Evolutionary conservation across 1,284 basidiomycete genomes (phyloP).

Genomic region (Tranzscheliella williamsii): DNA sequence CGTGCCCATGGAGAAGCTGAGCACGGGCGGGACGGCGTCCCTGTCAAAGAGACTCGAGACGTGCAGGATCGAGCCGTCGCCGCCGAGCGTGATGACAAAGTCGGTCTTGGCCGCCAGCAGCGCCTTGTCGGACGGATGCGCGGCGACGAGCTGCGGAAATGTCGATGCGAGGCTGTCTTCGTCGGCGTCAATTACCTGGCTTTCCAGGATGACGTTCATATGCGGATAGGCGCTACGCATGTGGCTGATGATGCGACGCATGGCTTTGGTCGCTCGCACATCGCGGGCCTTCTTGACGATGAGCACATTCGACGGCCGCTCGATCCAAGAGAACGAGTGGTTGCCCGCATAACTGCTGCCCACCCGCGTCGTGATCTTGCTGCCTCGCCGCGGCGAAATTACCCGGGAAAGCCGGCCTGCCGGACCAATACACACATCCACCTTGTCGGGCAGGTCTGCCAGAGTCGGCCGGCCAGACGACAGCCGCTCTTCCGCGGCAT

Average conservation of each 20-base stretch:
- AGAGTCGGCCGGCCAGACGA: constrained; percentile 9
- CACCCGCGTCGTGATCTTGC: constrained; percentile 49
- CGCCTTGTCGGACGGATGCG: constrained; percentile 9
- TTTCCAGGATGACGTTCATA: constrained; percentile 77
- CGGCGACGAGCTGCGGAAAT: constrained; percentile 22
- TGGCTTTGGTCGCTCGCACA: constrained; percentile 61
- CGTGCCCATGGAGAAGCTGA: constrained; percentile 95
- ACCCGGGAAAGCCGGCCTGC: constrained; percentile 49
- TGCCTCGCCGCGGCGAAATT: constrained; percentile 25
- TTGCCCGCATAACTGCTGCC: constrained; percentile 55
- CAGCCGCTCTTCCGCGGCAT: too few relatives aligned
- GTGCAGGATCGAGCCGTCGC: constrained; percentile 93
- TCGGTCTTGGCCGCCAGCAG: constrained; percentile 63
- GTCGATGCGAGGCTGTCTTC: constrained; percentile 62
- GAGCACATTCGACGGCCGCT: constrained; percentile 62
- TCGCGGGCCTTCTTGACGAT: constrained; percentile 65
- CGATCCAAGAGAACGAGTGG: constrained; percentile 58
- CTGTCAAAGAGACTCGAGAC: constrained; percentile 87
- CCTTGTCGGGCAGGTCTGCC: constrained; percentile 43
- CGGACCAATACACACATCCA: constrained; percentile 41
- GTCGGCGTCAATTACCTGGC: constrained; percentile 67
- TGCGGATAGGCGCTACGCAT: constrained; percentile 66
- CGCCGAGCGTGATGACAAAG: constrained; percentile 86
- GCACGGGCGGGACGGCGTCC: constrained; percentile 86
- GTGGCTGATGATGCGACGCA: constrained; percentile 61